A percentile compares a stretch with the other conserved stretches of the same genome.
phyloP scores from a whole-genome alignment of 108 stramenopile species.

The Skeletonema grethae region DNA sequence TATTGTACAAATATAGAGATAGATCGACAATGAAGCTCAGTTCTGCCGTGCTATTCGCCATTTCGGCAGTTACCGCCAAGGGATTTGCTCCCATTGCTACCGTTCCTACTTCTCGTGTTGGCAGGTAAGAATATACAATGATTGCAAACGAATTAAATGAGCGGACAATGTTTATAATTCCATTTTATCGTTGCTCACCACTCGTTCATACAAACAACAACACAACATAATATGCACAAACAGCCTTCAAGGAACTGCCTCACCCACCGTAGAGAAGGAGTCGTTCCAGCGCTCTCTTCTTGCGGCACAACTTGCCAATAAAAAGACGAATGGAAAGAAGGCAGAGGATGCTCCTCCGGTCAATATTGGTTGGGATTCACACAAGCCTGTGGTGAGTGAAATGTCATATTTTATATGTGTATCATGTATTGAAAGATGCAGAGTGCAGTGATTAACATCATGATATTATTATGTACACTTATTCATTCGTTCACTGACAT shows the following conservation, averaged over 20 bases:
- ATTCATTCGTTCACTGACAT: too few species aligned
- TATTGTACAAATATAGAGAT: not conserved
- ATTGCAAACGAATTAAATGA: not conserved
- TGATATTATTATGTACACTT: too few species aligned
- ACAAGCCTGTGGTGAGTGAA: conserved; percentile 71
- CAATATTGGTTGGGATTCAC: conserved; percentile 92
- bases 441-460: too few species aligned
- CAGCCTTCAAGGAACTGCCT: conserved; percentile 11
- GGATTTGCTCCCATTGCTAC: conserved; percentile 20
- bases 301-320: conserved; percentile 41
- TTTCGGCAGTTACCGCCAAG: conserved; percentile 30
- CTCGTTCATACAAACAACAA: not conserved
- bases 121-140: not conserved
- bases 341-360: conserved; percentile 74
- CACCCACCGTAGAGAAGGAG: conserved; percentile 29
- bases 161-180: not conserved
- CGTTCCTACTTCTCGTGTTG: conserved; percentile 3
- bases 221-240: not conserved
- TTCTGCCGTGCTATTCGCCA: conserved; percentile 24
- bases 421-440: too few species aligned
- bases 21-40: conserved; percentile 16
- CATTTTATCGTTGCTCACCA: not conserved
- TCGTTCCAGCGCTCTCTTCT: conserved; percentile 42
- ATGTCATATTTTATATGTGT: too few species aligned
- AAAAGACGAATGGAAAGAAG: conserved; percentile 50